Evolutionary conservation across 257 asterid species (phyloP), one percentile per base, ranked within the genome.

Genomic region (Solanum paucissectum): DNA sequence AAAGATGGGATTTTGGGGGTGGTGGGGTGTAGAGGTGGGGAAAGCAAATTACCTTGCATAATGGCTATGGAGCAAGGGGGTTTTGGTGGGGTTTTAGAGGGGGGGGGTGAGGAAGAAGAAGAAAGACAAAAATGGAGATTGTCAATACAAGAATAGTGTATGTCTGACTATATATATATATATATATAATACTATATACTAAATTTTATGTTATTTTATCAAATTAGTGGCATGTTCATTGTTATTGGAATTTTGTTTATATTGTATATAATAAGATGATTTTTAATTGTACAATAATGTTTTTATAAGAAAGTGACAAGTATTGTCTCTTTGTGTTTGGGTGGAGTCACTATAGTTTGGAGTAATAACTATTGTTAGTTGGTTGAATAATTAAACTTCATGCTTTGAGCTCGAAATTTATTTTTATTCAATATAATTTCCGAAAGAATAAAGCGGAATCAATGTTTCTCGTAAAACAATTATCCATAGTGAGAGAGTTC

Each of bases 401-500:
- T 16, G 23, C 0, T 0, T 52, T 52, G 62, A 52, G 9, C 23
- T 52, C 1, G 9, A 52, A 52, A 16, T 1, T 6, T 52, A 0
- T 52, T 52, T 52, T 6, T 52, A 52, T 52, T 52, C 4, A 16
- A 52, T 52, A 18, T 16, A 7, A 0, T 52, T 52, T 52, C 16
- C 0, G 9, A 52, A 52, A 52, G 2, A 16, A 52, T 52, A 52
- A 52, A 1, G 9, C 0, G n/a, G 1, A 1, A 52, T 0, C 2
- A 0, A 6, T 20, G 4, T 52, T 52, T 52, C 9, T 52, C n/a
- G 2, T 9, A 52, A 52, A 52, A 1, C 1, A 16, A 52, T 1
- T 52, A 16, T 16, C 9, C 1, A 18, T 52, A 52, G 62, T 18
- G 62, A 52, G 9, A 52, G 9, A 18, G 62, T 52, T 52, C 2